These are phyloP conservation scores for Claviceps quebecensis DNA, from an alignment of 2,329 filamentous ascomycete genomes.

Conservation along the genomic window DNA sequence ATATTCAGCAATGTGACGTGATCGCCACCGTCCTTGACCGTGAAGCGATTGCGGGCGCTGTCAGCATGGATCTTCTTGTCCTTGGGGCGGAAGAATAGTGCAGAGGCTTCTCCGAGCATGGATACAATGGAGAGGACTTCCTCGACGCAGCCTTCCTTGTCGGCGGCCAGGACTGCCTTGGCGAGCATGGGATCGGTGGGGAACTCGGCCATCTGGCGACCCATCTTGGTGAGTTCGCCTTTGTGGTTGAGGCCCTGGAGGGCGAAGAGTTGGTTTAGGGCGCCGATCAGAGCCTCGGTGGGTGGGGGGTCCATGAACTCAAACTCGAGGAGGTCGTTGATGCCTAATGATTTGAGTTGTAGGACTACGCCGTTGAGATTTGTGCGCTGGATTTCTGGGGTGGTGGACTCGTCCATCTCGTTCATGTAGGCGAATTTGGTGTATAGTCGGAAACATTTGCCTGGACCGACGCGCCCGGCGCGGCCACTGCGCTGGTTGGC, in stretches of 20 bases:
- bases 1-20: constrained; percentile 81
- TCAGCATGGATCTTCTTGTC: constrained; percentile 97
- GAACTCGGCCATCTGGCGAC: constrained; percentile 90
- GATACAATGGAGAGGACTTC: constrained; percentile 89
- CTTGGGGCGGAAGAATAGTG: constrained; percentile 87
- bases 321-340: constrained; percentile 85
- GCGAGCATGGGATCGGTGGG: constrained; percentile 85
- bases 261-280: constrained; percentile 82
- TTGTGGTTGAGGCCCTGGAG: constrained; percentile 78
- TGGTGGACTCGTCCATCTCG: constrained; percentile 83
- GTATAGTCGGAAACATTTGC: constrained; percentile 87
- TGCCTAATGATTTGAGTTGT: constrained; percentile 76
- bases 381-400: constrained; percentile 83
- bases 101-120: constrained; percentile 79
- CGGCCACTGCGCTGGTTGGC: constrained; percentile 88
- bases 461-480: constrained; percentile 80
- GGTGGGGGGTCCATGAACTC: constrained; percentile 94
- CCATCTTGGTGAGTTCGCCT: constrained; percentile 79
- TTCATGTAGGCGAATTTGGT: constrained; percentile 91
- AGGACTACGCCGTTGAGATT: constrained; percentile 77
- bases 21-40: constrained; percentile 80
- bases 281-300: constrained; percentile 75
- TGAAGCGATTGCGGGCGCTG: constrained; percentile 77
- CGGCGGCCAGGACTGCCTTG: constrained; percentile 75
- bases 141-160: constrained; percentile 83